Conservation (phyloP, 2,329 filamentous ascomycete genomes). For the Calonectria pseudoreteaudii region DNA sequence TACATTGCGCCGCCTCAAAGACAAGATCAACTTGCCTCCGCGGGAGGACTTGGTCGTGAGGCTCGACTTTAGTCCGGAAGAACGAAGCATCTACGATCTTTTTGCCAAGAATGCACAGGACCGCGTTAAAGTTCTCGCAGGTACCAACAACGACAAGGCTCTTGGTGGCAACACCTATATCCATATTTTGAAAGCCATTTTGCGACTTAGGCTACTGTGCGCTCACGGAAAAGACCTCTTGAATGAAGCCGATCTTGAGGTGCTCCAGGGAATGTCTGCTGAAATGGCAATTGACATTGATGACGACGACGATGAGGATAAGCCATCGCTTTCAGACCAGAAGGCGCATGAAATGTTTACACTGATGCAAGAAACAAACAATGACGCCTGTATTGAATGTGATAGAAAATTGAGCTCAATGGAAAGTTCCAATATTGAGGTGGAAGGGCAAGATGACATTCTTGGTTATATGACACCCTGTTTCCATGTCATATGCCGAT, state of each 20-base stretch:
- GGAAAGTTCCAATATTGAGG: slow-evolving; percentile 67
- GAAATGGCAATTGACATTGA: slow-evolving; percentile 91
- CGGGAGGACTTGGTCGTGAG: slow-evolving; percentile 79
- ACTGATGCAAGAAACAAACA: slow-evolving; percentile 84
- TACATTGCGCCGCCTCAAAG: slow-evolving; percentile 90
- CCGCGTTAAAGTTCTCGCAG: slow-evolving; percentile 81
- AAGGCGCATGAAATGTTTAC: slow-evolving; percentile 89
- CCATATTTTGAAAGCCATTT: slow-evolving; percentile 90
- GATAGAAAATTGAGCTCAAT: slow-evolving; percentile 70
- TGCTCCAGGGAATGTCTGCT: slow-evolving; percentile 83
- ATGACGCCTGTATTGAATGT: slow-evolving; percentile 80
- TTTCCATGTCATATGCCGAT: slow-evolving; percentile 84
- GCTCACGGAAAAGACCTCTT: slow-evolving; percentile 95
- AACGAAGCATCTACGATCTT: slow-evolving; percentile 83
- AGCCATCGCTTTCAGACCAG: slow-evolving; percentile 70
- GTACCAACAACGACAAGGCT: slow-evolving; percentile 66
- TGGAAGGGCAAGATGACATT: slow-evolving; percentile 71
- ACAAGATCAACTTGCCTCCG: slow-evolving; percentile 85
- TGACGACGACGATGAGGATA: slow-evolving; percentile 75
- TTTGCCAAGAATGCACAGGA: slow-evolving; percentile 86
- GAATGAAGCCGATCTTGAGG: slow-evolving; percentile 82
- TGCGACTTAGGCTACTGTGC: slow-evolving; percentile 89
- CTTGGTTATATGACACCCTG: slow-evolving; percentile 88
- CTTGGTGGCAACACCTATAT: slow-evolving; percentile 91
- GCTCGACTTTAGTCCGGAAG: slow-evolving; percentile 81